A percentile compares a stretch with the other conserved stretches of the same genome.
phyloP scores from a whole-genome alignment of 768 basidiomycete species.

The Mycena galopus region DNA sequence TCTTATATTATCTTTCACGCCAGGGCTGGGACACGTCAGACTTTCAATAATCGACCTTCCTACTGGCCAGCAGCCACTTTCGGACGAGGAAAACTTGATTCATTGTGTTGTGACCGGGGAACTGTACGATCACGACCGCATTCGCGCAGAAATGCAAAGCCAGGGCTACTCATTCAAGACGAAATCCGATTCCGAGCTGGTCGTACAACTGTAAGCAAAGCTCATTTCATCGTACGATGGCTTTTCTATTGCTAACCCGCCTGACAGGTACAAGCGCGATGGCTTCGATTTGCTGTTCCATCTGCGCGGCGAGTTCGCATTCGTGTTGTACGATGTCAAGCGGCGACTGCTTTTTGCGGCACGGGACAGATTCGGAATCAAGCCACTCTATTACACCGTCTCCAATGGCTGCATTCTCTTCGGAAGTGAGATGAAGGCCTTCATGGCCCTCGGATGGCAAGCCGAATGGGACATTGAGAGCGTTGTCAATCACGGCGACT shows the following conservation, averaged over 20 bases:
- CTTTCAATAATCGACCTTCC: slow-evolving; percentile 19
- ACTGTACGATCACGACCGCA: too few species aligned
- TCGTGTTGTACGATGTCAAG: too few species aligned
- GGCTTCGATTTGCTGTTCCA: slow-evolving; percentile 27
- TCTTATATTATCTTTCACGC: background rate
- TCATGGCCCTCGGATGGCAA: slow-evolving; percentile 36
- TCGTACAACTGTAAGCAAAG: slow-evolving; percentile 32
- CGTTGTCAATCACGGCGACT: too few species aligned
- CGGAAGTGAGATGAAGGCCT: slow-evolving; percentile 37
- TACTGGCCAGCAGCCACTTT: slow-evolving; percentile 14
- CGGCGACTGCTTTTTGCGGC: slow-evolving; percentile 37
- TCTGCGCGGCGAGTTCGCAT: slow-evolving; percentile 38
- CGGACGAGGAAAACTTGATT: too few species aligned
- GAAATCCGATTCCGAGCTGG: slow-evolving; percentile 33
- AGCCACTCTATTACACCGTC: slow-evolving; percentile 40
- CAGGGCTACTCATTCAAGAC: too few species aligned
- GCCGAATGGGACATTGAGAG: too few species aligned
- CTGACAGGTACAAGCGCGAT: slow-evolving; percentile 34
- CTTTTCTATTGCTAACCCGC: background rate
- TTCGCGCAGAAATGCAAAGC: too few species aligned
- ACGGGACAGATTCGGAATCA: slow-evolving; percentile 39
- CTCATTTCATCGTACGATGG: too few species aligned
- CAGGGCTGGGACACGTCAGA: slow-evolving; percentile 30
- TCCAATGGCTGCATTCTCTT: slow-evolving; percentile 29
- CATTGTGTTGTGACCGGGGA: too few species aligned